Evolutionary conservation across 305 asterid species (phyloP), one percentile per base, ranked within the genome.

Genomic region (Caryopteris hybrid): DNA sequence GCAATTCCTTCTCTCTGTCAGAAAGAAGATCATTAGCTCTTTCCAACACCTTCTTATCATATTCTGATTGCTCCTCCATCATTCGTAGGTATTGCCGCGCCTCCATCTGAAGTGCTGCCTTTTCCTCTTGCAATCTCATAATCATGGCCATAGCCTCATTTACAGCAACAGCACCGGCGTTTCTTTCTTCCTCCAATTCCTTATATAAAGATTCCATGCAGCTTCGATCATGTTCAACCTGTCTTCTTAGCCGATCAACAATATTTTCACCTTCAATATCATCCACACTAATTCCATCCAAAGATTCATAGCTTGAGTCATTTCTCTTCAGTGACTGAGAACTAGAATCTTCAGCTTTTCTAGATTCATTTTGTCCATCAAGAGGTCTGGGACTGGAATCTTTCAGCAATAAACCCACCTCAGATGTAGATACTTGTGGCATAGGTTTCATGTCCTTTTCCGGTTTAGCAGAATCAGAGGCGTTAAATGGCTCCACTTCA

Each of bases 51-150:
- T 84, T 92, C 93, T 81, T 83, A 72, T 90, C 95, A 57, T 85
- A 82, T 66, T 84, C 89, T 2, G 96, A 92, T 74, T 84, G 92
- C 52, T 85, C 91, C 76, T 90, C 96, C 96, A 90, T 86, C 97
- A 88, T 81, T 72, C 88, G 72, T 60, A 90, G 64, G 81, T 84
- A 90, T 53, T 90, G 97, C 79, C 83, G 64, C 31, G 94, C 95
- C 67, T 86, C 97, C 93, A 84, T 75, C 18, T 76, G 90, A 55
- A 86, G 87, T 9, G 84, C 72, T 27, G 94, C 88, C 74, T 90
- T 90, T 78, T 90, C 97, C 77, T 84, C 95, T 77, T 90, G 95
- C 83, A 90, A 74, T 80, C 91, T 84, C 5, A 93, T 90, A 13
- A 90, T 90, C 97, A 88, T 90, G 33, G 89, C 91, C 97, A 90